These are phyloP conservation scores for Calvatia gigantea DNA, from an alignment of 768 basidiomycete genomes.

Conservation along the genomic window DNA sequence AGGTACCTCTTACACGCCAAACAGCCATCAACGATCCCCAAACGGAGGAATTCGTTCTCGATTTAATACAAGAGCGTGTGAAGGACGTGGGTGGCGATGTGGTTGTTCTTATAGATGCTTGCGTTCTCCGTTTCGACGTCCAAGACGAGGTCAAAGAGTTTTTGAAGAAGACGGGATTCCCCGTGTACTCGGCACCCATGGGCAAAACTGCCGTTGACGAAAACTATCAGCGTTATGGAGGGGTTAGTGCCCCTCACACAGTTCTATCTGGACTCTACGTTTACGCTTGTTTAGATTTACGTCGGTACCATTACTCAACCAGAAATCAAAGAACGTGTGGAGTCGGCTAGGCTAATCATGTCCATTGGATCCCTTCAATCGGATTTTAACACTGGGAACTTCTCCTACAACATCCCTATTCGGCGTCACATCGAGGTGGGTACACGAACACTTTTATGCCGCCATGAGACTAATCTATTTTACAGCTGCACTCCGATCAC, in stretches of 20 bases:
- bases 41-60: constrained; percentile 66
- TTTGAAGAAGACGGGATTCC: constrained; percentile 59
- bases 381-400: constrained; percentile 90
- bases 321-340: constrained; percentile 65
- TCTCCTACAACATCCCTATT: constrained; percentile 68
- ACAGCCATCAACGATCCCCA: constrained; percentile 52
- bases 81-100: constrained; percentile 64
- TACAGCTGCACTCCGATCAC: constrained; percentile 72
- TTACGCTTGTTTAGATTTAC: constrained; percentile 51
- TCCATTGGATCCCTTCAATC: constrained; percentile 68
- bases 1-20: constrained; percentile 49
- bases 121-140: constrained; percentile 69
- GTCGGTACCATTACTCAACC: constrained; percentile 69
- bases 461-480: neutral
- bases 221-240: constrained; percentile 69
- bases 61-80: constrained; percentile 65
- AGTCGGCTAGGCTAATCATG: constrained; percentile 70
- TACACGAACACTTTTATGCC: neutral
- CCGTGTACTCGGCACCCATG: constrained; percentile 76
- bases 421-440: constrained; percentile 60
- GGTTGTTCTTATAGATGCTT: constrained; percentile 79
- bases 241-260: constrained; percentile 43
- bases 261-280: neutral
- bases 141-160: constrained; percentile 61
- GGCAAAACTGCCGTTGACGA: constrained; percentile 80